A percentile compares a stretch with the other conserved stretches of the same genome.
Conservation (phyloP, 2,329 filamentous ascomycete species). For the Nothophoma quercina region DNA sequence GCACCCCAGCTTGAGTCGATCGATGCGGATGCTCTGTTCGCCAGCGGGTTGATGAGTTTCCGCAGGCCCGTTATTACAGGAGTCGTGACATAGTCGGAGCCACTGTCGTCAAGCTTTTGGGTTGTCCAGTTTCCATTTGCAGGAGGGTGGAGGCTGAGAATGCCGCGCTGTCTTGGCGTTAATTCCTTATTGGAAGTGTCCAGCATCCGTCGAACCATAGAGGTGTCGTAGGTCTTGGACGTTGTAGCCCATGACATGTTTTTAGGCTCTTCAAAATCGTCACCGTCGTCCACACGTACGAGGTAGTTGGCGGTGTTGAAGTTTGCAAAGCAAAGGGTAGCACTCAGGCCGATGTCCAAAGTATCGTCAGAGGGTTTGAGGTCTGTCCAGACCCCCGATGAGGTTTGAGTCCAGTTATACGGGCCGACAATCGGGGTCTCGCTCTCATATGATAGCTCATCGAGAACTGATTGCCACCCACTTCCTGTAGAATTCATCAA, state of each 20-base stretch:
- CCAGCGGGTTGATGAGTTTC: background rate
- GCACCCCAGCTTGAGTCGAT: background rate
- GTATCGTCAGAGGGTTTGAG: background rate
- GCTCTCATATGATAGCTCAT: background rate
- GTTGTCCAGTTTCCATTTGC: background rate
- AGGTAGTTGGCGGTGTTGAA: background rate
- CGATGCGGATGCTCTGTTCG: background rate
- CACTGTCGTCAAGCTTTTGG: background rate
- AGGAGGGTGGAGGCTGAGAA: background rate
- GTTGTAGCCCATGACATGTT: background rate
- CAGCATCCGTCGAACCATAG: background rate
- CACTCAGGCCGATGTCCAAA: background rate
- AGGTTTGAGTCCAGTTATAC: background rate
- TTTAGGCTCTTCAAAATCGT: background rate
- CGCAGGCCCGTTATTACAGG: background rate
- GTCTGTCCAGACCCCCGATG: background rate
- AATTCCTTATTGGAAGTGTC: background rate
- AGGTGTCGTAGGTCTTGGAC: background rate
- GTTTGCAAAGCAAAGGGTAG: constrained; percentile 5
- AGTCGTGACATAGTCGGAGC: background rate
- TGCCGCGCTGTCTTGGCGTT: background rate
- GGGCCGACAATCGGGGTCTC: background rate
- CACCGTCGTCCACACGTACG: background rate
- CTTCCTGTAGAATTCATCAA: constrained; percentile 4
- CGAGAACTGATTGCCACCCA: background rate